These are phyloP conservation scores for Cyanodermella asteris DNA, from an alignment of 2,329 filamentous ascomycete genomes.

Conservation along the genomic window DNA sequence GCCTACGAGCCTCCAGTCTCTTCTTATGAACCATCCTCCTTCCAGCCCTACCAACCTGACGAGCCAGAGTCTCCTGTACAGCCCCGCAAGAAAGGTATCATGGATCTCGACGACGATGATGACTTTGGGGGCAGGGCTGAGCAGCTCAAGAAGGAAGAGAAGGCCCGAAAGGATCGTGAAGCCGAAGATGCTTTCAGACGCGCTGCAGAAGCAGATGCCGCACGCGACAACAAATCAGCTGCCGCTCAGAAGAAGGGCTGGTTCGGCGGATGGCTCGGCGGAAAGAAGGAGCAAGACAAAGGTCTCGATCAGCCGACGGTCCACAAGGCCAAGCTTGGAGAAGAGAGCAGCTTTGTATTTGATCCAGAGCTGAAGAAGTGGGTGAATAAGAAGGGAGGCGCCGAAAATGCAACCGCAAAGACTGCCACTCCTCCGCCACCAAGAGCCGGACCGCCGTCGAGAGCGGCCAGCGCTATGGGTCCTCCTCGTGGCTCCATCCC, in stretches of 20 bases:
- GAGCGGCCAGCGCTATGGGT: slow-evolving; percentile 31
- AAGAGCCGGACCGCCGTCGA: slow-evolving; percentile 27
- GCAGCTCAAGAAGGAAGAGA: slow-evolving; percentile 34
- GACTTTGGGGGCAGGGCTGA: slow-evolving; percentile 35
- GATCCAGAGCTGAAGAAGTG: slow-evolving; percentile 93
- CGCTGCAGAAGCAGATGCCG: slow-evolving; percentile 46
- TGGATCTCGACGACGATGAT: slow-evolving; percentile 64
- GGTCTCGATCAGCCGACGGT: slow-evolving; percentile 19
- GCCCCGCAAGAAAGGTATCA: slow-evolving; percentile 53
- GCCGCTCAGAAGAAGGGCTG: slow-evolving; percentile 38
- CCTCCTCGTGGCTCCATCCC: slow-evolving; percentile 23
- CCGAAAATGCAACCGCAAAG: slow-evolving; percentile 33
- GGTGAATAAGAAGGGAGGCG: slow-evolving; percentile 82
- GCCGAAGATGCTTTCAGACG: slow-evolving; percentile 71
- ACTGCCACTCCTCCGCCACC: slow-evolving; percentile 61
- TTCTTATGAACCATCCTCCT: slow-evolving; percentile 29
- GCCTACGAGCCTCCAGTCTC: slow-evolving; percentile 35
- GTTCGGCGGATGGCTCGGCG: slow-evolving; percentile 71
- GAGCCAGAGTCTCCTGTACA: slow-evolving; percentile 26
- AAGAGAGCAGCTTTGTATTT: slow-evolving; percentile 81
- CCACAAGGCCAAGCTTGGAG: slow-evolving; percentile 65
- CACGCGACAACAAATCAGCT: slow-evolving; percentile 14
- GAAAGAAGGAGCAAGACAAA: slow-evolving; percentile 41
- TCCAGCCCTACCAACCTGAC: slow-evolving; percentile 25
- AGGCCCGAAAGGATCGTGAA: slow-evolving; percentile 50